phyloP scores from a whole-genome alignment of 164 flowering plant genomes.

The Vitis riparia region DNA sequence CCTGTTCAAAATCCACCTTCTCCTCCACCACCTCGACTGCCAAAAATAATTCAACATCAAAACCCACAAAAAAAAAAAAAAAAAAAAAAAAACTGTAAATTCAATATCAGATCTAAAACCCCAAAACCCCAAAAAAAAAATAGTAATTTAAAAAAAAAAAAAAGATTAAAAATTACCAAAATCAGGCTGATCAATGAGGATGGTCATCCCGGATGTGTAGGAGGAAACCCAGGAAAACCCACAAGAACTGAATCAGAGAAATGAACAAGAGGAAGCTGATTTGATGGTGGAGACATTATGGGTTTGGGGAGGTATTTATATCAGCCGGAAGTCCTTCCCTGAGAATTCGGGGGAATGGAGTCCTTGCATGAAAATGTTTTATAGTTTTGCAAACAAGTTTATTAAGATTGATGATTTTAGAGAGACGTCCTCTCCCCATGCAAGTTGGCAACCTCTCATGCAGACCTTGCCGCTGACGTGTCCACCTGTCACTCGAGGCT shows the following conservation, averaged over 20 bases:
- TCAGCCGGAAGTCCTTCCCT: conserved; percentile 51
- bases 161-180: conserved; percentile 25
- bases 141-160: not conserved
- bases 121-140: not conserved
- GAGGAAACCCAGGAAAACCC: not conserved
- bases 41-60: not conserved
- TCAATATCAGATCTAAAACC: not conserved
- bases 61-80: not conserved
- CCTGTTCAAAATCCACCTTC: conserved; percentile 16
- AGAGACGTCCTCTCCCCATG: not conserved
- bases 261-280: not conserved
- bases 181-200: conserved; percentile 37
- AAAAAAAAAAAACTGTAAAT: not conserved
- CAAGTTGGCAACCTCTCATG: conserved; percentile 14
- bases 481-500: too few relatives aligned
- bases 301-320: conserved; percentile 30
- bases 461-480: too few relatives aligned
- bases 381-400: not conserved
- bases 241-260: not conserved
- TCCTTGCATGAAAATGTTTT: conserved; percentile 37
- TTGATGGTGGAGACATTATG: conserved; percentile 1
- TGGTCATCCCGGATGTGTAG: conserved; percentile 28
- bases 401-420: too few relatives aligned
- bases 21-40: conserved; percentile 19
- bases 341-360: conserved; percentile 30